Conservation (phyloP, 805 yeast genomes). For the Suhomyces sp. region DNA sequence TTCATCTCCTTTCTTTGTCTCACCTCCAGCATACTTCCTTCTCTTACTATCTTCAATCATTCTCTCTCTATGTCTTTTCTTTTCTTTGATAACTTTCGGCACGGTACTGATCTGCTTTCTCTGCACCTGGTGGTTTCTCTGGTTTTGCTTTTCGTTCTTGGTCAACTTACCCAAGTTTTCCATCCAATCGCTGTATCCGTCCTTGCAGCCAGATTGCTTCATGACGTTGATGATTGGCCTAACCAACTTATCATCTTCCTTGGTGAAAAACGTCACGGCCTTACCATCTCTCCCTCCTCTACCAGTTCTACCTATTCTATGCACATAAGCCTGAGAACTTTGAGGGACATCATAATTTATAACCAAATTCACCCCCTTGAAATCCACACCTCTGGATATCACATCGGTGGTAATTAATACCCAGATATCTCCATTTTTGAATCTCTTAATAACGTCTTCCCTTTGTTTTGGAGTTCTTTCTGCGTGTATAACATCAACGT, state of each 20-base stretch:
- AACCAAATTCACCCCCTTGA: conserved; percentile 91
- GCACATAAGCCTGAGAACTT: conserved; percentile 92
- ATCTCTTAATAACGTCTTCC: conserved; percentile 77
- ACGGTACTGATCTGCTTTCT: conserved; percentile 84
- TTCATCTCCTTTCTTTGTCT: too few relatives aligned
- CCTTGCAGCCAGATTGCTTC: conserved; percentile 81
- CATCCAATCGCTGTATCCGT: conserved; percentile 78
- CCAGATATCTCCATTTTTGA: conserved; percentile 91
- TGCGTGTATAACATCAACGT: conserved; percentile 94
- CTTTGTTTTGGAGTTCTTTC: conserved; percentile 89
- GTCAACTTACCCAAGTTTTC: conserved; percentile 63
- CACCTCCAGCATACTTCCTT: too few relatives aligned
- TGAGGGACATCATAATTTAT: conserved; percentile 96
- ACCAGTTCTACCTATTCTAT: conserved; percentile 98
- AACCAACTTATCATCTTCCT: conserved; percentile 74
- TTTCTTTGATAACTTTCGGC: conserved; percentile 63
- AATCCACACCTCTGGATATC: conserved; percentile 93
- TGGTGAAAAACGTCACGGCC: conserved; percentile 91
- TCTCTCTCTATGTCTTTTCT: conserved; percentile 59
- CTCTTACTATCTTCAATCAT: conserved; percentile 78
- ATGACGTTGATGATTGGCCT: conserved; percentile 89
- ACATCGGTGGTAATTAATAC: conserved; percentile 96
- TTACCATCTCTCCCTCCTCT: conserved; percentile 86
- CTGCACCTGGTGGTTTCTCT: conserved; percentile 57
- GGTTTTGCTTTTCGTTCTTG: conserved; percentile 57